These are phyloP conservation scores for Rhytidiadelphus loreus DNA, from an alignment of 225 moss, liverwort and hornwort genomes.

Conservation along the genomic window DNA sequence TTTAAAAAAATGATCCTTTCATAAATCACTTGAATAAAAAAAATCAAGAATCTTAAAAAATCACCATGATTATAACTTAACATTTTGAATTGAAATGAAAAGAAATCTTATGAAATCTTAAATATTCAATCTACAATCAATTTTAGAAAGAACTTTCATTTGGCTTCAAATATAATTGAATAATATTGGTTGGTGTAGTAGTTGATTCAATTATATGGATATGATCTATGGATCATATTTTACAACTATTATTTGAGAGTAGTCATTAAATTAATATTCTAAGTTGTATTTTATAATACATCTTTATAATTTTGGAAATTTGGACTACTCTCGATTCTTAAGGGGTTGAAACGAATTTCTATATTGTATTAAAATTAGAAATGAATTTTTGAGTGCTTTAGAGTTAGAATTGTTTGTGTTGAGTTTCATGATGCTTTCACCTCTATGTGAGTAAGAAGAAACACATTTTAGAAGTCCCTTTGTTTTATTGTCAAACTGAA, in stretches of 20 bases:
- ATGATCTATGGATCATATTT: too few relatives aligned
- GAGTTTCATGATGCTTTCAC: background rate
- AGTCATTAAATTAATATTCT: too few relatives aligned
- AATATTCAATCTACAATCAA: background rate
- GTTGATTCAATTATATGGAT: too few relatives aligned
- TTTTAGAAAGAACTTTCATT: background rate
- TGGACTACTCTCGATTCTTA: too few relatives aligned
- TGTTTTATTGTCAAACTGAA: background rate
- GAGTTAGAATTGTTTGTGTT: rapidly evolving
- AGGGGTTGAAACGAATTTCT: rapidly evolving
- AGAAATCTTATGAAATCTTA: background rate
- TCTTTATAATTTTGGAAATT: too few relatives aligned
- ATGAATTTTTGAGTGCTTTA: background rate
- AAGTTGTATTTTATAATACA: too few relatives aligned
- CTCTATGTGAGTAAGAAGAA: rapidly evolving
- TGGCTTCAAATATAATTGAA: too few relatives aligned
- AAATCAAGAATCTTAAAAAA: background rate
- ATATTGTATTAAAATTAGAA: rapidly evolving
- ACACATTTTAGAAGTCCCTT: background rate
- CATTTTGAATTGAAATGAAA: background rate
- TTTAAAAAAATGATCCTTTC: too few relatives aligned
- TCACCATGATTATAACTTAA: background rate
- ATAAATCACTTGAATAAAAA: background rate
- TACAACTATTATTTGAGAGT: too few relatives aligned
- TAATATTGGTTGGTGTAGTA: too few relatives aligned